Evolutionary conservation across 805 yeast genomes (phyloP), one percentile per base, ranked within the genome.

Genomic region (Pichia phayaonensis): DNA sequence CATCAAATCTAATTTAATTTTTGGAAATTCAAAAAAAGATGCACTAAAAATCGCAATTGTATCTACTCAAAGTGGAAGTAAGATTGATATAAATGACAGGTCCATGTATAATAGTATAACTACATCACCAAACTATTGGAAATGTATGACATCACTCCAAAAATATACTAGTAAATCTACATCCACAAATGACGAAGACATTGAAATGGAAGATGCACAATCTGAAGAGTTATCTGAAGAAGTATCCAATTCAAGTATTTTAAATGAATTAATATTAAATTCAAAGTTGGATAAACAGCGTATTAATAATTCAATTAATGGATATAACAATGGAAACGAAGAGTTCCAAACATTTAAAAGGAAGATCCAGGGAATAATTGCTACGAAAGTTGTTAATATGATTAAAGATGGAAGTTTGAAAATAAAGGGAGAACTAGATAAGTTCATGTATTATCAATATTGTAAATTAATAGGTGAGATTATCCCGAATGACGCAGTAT

Each of bases 381-480:
- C 61, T 2, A 46, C 34, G 8, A 36, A 50, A 16, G 46, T 55
- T 16, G 46, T 58, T 8, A 20, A 43, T 8, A 20, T 51, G 45
- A 44, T 57, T 22, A 47, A 53, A 20, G 13, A 18, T 2, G 48
- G 48, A 2, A 34, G 10, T 13, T 16, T 53, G 10, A 42, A 42
- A 4, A 45, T 45, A 3, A 27, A 26, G 2, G 47, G 49, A 11
- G 55, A 49, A 11, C 41, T 47, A 6, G 55, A 53, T 40, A 49
- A 45, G 49, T 43, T 49, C 10, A 49, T 50, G 38, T 53, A 49
- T 34, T 49, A 49, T 23, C 53, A 53, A 22, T 53, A 49, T 34
- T 47, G 47, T n/a, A 42, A 45, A 27, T 22, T 53, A 13, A 24
- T 44, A 6, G 53, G 45, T 4, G 23, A 36, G 16, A 42, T 43